A percentile compares a stretch with the other conserved stretches of the same genome.
phyloP scores from a whole-genome alignment of 495 filamentous ascomycete genomes.

The Penicillium odoratum region DNA sequence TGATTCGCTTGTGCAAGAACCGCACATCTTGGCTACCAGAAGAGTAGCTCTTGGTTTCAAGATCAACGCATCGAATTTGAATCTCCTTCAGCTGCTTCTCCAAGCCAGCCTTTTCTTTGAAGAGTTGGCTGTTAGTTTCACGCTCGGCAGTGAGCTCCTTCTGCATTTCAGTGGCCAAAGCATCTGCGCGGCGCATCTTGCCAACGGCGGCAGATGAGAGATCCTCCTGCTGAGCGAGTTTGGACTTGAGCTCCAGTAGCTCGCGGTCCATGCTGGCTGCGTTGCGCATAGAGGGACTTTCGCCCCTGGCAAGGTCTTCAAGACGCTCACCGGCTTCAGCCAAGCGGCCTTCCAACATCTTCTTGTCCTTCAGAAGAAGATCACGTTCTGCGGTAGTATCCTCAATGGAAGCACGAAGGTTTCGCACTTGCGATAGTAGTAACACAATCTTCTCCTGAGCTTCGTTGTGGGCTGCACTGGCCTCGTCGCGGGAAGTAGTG shows the following conservation, averaged over 20 bases:
- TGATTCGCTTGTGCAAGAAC: conserved; percentile 90
- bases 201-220: conserved; percentile 89
- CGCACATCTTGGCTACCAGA: conserved; percentile 91
- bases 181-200: conserved; percentile 97
- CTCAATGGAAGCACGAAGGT: conserved; percentile 78
- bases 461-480: conserved; percentile 89
- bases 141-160: conserved; percentile 92
- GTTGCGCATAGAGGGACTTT: conserved; percentile 87
- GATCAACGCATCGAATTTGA: conserved; percentile 83
- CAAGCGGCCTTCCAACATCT: conserved; percentile 81
- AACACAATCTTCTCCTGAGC: conserved; percentile 89
- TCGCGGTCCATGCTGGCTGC: conserved; percentile 89
- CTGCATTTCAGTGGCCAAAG: conserved; percentile 82
- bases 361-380: conserved; percentile 82
- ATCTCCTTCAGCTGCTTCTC: conserved; percentile 92
- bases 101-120: conserved; percentile 87
- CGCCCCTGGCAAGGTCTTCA: conserved; percentile 85
- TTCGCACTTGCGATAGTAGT: conserved; percentile 87
- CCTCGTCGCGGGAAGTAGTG: conserved; percentile 86
- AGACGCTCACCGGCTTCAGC: conserved; percentile 85
- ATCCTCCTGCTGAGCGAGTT: conserved; percentile 90
- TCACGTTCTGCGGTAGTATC: conserved; percentile 87
- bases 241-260: conserved; percentile 85
- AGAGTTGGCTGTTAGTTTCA: conserved; percentile 76
- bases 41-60: conserved; percentile 96